Evolutionary conservation across 306 rosid species (phyloP), one percentile per base, ranked within the genome.

Genomic region (Pueraria montana): DNA sequence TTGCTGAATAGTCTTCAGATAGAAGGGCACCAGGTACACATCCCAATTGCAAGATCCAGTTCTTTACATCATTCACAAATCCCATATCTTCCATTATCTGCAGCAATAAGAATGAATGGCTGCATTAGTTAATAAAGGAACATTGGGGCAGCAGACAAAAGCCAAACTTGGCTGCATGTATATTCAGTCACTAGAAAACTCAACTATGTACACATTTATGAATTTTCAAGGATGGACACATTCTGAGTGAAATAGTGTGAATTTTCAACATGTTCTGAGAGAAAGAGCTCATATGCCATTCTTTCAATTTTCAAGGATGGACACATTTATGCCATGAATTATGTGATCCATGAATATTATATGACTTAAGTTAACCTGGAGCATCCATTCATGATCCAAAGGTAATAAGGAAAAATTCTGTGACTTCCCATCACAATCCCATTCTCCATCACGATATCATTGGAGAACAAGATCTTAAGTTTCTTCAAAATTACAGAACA

Each of bases 81-180:
- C 83, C 88, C 14, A 90, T 58, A 86, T 90, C 88, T 91, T 96
- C 98, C 94, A 91, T 84, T 49, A 93, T 94, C 99, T 96, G 90
- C 88, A 86, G 76, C 45, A 71, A 49, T 17, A 76, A 72, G 84
- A 45, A 67, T 45, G 84, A 45, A 67, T 45, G 59, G 77, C 84
- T 9, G 61, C 34, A 76, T 85, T 78, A 87, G 68, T 76, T 8
- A 42, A 68, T 8, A 42, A 68, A 68, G 43, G 56, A 84, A 36
- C n/a, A 65, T 61, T 79, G 40, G 34, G 53, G 49, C 24, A 49
- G 66, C 48, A 34, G 66, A 59, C 2, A 55, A 42, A 46, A 71
- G 64, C 42, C 30, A 59, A 43, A 55, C 61, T 79, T 17, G 27
- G 36, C 81, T 30, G 78, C 52, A 65, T 48, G 21, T 62, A 26